Evolutionary conservation across 352 stramenopile genomes (phyloP).

Genomic region (Phytophthora capsici): DNA sequence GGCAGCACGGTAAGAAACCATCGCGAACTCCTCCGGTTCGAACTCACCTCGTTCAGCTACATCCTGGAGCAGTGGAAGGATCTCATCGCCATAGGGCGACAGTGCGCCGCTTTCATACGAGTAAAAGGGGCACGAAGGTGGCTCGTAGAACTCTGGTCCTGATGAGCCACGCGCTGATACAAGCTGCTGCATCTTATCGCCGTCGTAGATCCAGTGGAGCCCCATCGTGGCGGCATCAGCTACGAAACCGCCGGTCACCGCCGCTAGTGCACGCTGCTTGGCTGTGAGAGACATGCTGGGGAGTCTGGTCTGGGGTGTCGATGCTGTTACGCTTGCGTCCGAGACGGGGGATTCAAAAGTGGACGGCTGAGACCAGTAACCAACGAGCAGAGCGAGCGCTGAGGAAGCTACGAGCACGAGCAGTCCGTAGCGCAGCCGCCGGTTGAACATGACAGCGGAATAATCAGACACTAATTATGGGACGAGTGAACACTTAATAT

Average conservation of each 20-base stretch:
- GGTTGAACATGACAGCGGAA: slow-evolving; percentile 1
- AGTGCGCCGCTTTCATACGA: slow-evolving; percentile 56
- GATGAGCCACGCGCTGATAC: slow-evolving; percentile 24
- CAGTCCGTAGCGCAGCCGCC: background rate
- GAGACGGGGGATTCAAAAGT: slow-evolving; percentile 15
- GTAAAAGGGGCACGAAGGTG: slow-evolving; percentile 72
- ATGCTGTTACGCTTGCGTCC: background rate
- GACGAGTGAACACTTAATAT: background rate
- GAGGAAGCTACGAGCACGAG: background rate
- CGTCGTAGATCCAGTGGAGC: slow-evolving; percentile 83
- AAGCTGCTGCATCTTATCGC: slow-evolving; percentile 48
- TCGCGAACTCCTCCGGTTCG: slow-evolving; percentile 48
- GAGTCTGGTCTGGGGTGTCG: background rate
- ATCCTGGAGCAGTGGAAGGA: slow-evolving; percentile 65
- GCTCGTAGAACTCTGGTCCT: slow-evolving; percentile 59
- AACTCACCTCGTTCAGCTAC: slow-evolving; percentile 55
- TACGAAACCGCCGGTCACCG: slow-evolving; percentile 61
- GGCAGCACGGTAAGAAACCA: slow-evolving; percentile 55
- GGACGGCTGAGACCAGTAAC: slow-evolving; percentile 11
- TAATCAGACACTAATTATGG: slow-evolving; percentile 7
- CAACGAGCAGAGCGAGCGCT: slow-evolving; percentile 1
- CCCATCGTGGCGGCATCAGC: slow-evolving; percentile 73
- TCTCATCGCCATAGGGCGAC: slow-evolving; percentile 72
- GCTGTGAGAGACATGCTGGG: slow-evolving; percentile 24
- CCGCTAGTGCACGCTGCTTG: slow-evolving; percentile 55